These are phyloP conservation scores for Dentipellis sp. DNA, from an alignment of 768 basidiomycete genomes.

Conservation along the genomic window DNA sequence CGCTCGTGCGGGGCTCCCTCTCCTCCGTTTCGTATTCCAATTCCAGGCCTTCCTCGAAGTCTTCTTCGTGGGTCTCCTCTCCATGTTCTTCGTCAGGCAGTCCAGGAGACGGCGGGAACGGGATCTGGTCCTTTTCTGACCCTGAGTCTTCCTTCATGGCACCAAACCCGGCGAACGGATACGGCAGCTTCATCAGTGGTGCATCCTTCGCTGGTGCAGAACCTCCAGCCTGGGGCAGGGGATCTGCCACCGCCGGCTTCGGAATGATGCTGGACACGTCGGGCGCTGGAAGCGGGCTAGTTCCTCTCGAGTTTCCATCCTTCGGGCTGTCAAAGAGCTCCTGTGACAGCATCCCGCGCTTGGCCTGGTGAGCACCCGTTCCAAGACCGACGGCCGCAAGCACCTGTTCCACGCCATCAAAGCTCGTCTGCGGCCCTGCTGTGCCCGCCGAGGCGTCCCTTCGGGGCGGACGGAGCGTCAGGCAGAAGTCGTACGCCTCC, in stretches of 20 bases:
- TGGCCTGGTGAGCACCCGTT: slow-evolving; percentile 34
- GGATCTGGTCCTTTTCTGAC: slow-evolving; percentile 55
- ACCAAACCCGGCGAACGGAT: slow-evolving; percentile 60
- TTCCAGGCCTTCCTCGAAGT: slow-evolving; percentile 36
- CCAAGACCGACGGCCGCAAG: slow-evolving; percentile 46
- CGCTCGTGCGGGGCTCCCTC: slow-evolving; percentile 24
- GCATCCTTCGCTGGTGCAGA: slow-evolving; percentile 40
- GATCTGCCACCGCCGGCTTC: slow-evolving; percentile 3
- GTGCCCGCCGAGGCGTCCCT: slow-evolving; percentile 28
- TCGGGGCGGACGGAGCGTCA: slow-evolving; percentile 31
- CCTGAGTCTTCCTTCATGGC: slow-evolving; percentile 33
- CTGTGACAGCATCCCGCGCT: slow-evolving; percentile 48
- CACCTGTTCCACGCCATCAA: slow-evolving; percentile 50
- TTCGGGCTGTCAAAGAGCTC: slow-evolving; percentile 57
- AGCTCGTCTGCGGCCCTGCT: slow-evolving; percentile 21
- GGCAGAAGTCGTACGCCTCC: slow-evolving; percentile 78
- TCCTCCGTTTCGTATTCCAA: slow-evolving; percentile 30
- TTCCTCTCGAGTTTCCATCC: slow-evolving; percentile 18
- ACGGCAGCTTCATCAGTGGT: slow-evolving; percentile 48
- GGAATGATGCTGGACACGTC: slow-evolving; percentile 19
- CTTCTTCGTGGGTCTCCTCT: slow-evolving; percentile 21
- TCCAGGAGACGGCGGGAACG: slow-evolving; percentile 63
- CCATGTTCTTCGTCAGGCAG: slow-evolving; percentile 26
- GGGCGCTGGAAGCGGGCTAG: slow-evolving; percentile 11
- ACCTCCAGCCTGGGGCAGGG: slow-evolving; percentile 28